phyloP scores from a whole-genome alignment of 2,329 filamentous ascomycete species.

The Celoporthe dispersa region DNA sequence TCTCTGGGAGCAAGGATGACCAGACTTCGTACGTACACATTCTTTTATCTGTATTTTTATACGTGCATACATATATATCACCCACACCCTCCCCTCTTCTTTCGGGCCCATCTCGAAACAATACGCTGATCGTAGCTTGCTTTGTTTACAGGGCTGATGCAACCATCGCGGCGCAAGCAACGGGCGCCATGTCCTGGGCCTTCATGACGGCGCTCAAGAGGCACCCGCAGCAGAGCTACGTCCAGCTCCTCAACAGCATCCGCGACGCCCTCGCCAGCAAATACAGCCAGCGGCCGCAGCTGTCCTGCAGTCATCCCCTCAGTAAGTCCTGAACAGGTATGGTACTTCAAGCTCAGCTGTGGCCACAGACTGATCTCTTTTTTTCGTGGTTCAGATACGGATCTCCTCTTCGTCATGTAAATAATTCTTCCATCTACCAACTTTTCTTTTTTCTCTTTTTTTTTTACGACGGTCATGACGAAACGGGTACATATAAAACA shows the following conservation, averaged over 20 bases:
- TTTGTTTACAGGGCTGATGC: constrained; percentile 75
- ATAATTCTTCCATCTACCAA: constrained; percentile 9
- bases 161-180: constrained; percentile 87
- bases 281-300: constrained; percentile 93
- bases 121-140: constrained; percentile 1
- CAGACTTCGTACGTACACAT: constrained; percentile 79
- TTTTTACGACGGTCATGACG: constrained; percentile 15
- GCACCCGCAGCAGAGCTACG: constrained; percentile 97
- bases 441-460: background rate
- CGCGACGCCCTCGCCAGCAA: constrained; percentile 86
- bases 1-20: constrained; percentile 94
- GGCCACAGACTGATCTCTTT: constrained; percentile 2
- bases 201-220: constrained; percentile 93
- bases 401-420: constrained; percentile 67
- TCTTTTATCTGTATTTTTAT: background rate
- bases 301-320: constrained; percentile 95
- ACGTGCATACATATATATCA: background rate
- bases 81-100: background rate
- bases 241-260: constrained; percentile 94
- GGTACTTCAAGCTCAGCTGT: constrained; percentile 13
- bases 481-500: constrained; percentile 11
- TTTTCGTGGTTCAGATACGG: constrained; percentile 54
- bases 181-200: constrained; percentile 97
- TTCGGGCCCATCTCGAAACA: background rate
- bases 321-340: constrained; percentile 61